A percentile compares a stretch with the other conserved stretches of the same genome.
Evolutionary conservation across 306 rosid species (phyloP).

Genomic region (Rosa multiflora): DNA sequence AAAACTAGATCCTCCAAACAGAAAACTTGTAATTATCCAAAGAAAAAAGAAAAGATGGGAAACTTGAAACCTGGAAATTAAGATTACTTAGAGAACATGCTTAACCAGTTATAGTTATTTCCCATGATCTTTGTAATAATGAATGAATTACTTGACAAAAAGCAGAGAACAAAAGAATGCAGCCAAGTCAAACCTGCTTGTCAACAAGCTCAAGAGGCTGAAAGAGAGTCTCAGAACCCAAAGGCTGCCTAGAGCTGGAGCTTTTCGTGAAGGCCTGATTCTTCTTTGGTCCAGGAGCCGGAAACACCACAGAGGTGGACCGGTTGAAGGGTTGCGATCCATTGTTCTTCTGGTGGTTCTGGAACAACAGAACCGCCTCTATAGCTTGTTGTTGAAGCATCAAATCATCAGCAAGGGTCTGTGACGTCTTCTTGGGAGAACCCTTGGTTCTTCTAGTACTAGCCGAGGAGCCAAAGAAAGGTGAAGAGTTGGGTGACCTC

Average conservation of each 20-base stretch:
- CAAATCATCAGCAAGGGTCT: constrained; percentile 12
- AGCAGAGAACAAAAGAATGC: neutral
- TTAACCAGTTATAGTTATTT: neutral
- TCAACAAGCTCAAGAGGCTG: constrained; percentile 27
- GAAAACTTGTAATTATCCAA: neutral
- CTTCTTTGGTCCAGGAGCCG: constrained; percentile 2
- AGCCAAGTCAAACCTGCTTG: constrained; percentile 21
- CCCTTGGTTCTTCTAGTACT: constrained; percentile 5
- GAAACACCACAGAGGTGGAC: constrained; percentile 32
- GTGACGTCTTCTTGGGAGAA: constrained; percentile 12
- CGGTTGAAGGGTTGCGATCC: constrained; percentile 8
- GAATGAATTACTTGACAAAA: neutral
- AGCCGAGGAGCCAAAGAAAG: constrained; percentile 7
- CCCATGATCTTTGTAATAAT: neutral
- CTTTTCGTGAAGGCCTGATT: constrained; percentile 15
- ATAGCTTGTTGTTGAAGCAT: constrained; percentile 25
- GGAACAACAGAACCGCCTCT: constrained; percentile 32
- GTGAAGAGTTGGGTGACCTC: neutral
- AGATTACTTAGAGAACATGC: neutral
- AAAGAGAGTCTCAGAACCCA: constrained; percentile 15
- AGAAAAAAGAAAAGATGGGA: neutral
- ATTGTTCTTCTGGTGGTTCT: constrained; percentile 22
- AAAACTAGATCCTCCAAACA: neutral
- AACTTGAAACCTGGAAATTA: neutral
- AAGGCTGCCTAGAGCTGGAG: constrained; percentile 27